phyloP scores from a whole-genome alignment of 768 basidiomycete species.

The Hygrophoropsis aurantiaca region DNA sequence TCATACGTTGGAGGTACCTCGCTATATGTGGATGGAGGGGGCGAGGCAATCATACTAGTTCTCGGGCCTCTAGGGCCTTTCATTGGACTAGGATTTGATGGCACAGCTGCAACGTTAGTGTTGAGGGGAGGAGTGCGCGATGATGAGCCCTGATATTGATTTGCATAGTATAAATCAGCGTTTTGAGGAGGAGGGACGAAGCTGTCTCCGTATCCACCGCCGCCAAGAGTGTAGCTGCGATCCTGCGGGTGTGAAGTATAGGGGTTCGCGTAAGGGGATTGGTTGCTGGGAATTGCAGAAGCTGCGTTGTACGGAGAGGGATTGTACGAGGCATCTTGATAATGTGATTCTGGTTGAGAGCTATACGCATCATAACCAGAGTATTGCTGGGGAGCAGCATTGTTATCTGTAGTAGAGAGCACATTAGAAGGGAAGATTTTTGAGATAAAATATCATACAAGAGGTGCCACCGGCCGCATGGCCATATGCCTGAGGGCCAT shows the following conservation, averaged over 20 bases:
- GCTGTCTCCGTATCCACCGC: slow-evolving; percentile 54
- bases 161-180: slow-evolving; percentile 29
- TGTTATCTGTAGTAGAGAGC: slow-evolving; percentile 45
- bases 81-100: slow-evolving; percentile 37
- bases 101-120: slow-evolving; percentile 28
- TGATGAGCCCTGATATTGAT: slow-evolving; percentile 15
- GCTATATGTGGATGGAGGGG: slow-evolving; percentile 31
- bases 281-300: slow-evolving; percentile 12
- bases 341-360: slow-evolving; percentile 28
- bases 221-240: slow-evolving; percentile 57
- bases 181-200: slow-evolving; percentile 42
- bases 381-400: slow-evolving; percentile 50
- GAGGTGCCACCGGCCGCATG: slow-evolving; percentile 53
- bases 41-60: slow-evolving; percentile 16
- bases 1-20: slow-evolving; percentile 74
- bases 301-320: slow-evolving; percentile 41
- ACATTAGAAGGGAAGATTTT: neutral
- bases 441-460: slow-evolving; percentile 40
- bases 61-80: slow-evolving; percentile 43
- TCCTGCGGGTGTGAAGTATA: slow-evolving; percentile 30
- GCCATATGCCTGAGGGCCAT: slow-evolving; percentile 41
- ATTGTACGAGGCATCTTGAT: slow-evolving; percentile 29
- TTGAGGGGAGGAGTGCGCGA: slow-evolving; percentile 39
- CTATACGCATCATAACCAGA: slow-evolving; percentile 53
- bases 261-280: slow-evolving; percentile 14